Base-by-base conservation (phyloP, 2,329 filamentous ascomycete genomes). In the Myrmaecium sp. region DNA sequence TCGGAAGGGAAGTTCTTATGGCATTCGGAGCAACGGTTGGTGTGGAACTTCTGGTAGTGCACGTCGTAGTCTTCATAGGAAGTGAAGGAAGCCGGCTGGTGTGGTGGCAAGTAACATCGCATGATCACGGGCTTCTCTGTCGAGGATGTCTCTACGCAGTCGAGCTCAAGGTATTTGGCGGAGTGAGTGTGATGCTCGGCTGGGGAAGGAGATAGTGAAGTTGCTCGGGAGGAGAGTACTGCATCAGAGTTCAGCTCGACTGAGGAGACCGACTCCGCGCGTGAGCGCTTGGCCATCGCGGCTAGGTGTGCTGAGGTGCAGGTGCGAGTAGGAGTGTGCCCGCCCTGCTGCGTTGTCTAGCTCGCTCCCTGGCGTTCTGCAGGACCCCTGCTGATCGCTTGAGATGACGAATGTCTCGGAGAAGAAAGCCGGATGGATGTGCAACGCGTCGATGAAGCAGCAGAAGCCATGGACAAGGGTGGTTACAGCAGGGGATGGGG, bases 11-110 rank as follows among this genome's bases (percentile, higher is more conserved):
- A 82, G 47, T 94, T 95, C 47, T 69, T 82, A 29, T 66, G 62
- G 49, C 89, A 98, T 43, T 83, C 76, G 6, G 73, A 58, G 46
- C 89, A 98, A 22, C 86, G 70, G 49, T 94, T 84, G 33, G 71
- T 68, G 50, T 95, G 89, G 13, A 66, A 60, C 44, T 80, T 74
- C 37, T 61, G 64, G 55, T 94, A 94, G 49, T 98, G 89, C 6
- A 74, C 56, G 47, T 94, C 83, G 52, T 91, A 94, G 10, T 83
- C 79, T 31, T 72, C 65, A 44, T 82, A 83, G 0, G 73, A 72
- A 14, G 58, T 46, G 51, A 98, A 95, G 4, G 62, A 58, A 29
- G 89, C 44, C 2, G 70, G 60, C 32, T 75, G 64, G 52, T 94
- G 84, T 24, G 81, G 80, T 28, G 84, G 81, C 13, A 95, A 61